Evolutionary conservation across 768 basidiomycete species (phyloP), one percentile per base, ranked within the genome.

Genomic region (Hortiboletus flavorubellus): DNA sequence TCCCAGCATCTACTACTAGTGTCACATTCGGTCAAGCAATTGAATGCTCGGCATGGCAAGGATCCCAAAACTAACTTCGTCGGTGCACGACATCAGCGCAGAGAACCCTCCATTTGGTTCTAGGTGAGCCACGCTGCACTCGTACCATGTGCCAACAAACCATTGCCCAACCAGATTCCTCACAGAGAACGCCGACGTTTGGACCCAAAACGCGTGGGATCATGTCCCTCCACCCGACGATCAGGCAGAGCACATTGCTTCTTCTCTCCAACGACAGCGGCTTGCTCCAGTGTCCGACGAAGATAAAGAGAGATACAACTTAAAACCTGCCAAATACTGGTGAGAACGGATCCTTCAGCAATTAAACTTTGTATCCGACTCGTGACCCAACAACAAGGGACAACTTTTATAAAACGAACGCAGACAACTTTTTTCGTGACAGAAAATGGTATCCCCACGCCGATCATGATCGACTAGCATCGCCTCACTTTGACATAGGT

Each of bases 201-300:
- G 91, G 89, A 77, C 79, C 26, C 87, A 92, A 58, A 93, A 93
- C 64, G 92, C 91, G 1, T 94, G 91, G 94, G 91, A 93, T 67
- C 91, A 93, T 66, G 91, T 94, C 43, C 85, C 87, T 33, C 86
- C 87, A 5, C 90, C 91, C 16, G 78, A 83, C 11, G 91, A 93
- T 72, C 92, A 96, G 68, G 79, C 75, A 39, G 83, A 86, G n/a
- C 74, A 74, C 12, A 93, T 97, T 48, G 75, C 80, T 8, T 75
- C 81, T 5, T 85, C 93, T 0, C 74, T 96, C 34, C 77, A 79
- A 26, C 79, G 79, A 56, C 96, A 98, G 67, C 80, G 81, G 4
- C 69, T 75, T 8, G 78, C 81, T 5, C 93, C 92, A 2, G 92
- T 98, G 0, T 78, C 86, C 0, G 78, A 82, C 5, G 76, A 80